Evolutionary conservation across 176 grass and related monocot genomes (phyloP).

Genomic region (Guadua angustifolia): DNA sequence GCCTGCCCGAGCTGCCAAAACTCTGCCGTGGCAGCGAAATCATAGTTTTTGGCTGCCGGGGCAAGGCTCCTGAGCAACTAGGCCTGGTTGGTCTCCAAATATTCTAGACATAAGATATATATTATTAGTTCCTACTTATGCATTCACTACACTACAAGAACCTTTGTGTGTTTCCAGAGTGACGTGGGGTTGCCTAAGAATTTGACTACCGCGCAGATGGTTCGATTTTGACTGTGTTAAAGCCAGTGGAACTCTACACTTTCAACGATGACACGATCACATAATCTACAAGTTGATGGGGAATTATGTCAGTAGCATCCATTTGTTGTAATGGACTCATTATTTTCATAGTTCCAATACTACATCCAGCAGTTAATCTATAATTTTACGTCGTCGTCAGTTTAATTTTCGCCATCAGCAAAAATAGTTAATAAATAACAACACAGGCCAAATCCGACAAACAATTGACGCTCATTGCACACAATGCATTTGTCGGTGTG

Average conservation of each 20-base stretch:
- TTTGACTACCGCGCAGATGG: no score
- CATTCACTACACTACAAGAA: not conserved
- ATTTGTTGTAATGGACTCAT: not conserved
- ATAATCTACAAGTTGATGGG: not conserved
- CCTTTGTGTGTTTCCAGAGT: not conserved
- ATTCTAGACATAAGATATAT: no score
- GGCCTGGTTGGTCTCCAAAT: no score
- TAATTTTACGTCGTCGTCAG: not conserved
- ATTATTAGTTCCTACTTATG: not conserved
- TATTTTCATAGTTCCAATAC: not conserved
- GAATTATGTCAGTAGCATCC: no score
- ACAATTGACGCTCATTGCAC: not conserved
- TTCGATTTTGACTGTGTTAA: not conserved
- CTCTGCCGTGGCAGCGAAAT: no score
- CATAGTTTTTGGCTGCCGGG: no score
- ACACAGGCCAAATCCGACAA: conserved; percentile 29
- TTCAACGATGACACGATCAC: not conserved
- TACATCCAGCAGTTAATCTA: not conserved
- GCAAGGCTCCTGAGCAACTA: no score
- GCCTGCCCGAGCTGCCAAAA: no score
- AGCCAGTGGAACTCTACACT: not conserved
- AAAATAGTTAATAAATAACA: not conserved
- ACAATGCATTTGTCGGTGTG: conserved; percentile 9
- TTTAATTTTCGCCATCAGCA: not conserved
- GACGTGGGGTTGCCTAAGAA: no score